A percentile compares a stretch with the other conserved stretches of the same genome.
Conservation (phyloP, 2,329 filamentous ascomycete species). For the Pseudogymnoascus sp. region DNA sequence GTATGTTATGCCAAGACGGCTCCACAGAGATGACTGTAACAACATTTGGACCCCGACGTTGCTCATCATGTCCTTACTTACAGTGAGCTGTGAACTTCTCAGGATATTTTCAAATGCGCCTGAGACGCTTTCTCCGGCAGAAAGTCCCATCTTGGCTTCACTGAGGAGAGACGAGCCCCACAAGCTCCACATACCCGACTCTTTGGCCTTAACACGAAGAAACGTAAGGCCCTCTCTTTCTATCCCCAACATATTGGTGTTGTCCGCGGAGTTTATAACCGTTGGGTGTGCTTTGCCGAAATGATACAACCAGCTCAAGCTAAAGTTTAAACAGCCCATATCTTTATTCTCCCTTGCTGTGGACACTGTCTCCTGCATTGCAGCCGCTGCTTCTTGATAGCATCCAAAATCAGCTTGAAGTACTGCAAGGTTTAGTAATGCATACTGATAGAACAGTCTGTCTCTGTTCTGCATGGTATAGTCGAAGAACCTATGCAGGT, state of each 20-base stretch:
- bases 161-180: slow-evolving; percentile 77
- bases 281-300: slow-evolving; percentile 80
- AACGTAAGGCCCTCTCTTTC: slow-evolving; percentile 78
- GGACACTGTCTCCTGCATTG: slow-evolving; percentile 90
- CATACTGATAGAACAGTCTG: slow-evolving; percentile 87
- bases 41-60: slow-evolving; percentile 69
- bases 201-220: slow-evolving; percentile 77
- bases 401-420: slow-evolving; percentile 94
- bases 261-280: slow-evolving; percentile 62
- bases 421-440: slow-evolving; percentile 84
- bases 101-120: slow-evolving; percentile 68
- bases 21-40: slow-evolving; percentile 66
- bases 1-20: slow-evolving; percentile 58
- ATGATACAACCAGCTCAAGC: slow-evolving; percentile 91
- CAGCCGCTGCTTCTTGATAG: slow-evolving; percentile 79
- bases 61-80: slow-evolving; percentile 66
- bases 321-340: slow-evolving; percentile 87
- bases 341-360: slow-evolving; percentile 94
- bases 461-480: slow-evolving; percentile 86
- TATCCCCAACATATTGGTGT: slow-evolving; percentile 66
- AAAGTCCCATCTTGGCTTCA: slow-evolving; percentile 74
- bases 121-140: slow-evolving; percentile 59
- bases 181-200: slow-evolving; percentile 77
- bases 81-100: slow-evolving; percentile 74
- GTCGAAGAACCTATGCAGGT: slow-evolving; percentile 90